Base-by-base conservation (phyloP, 2,329 filamentous ascomycete genomes). In the Huntiella bhutanensis region DNA sequence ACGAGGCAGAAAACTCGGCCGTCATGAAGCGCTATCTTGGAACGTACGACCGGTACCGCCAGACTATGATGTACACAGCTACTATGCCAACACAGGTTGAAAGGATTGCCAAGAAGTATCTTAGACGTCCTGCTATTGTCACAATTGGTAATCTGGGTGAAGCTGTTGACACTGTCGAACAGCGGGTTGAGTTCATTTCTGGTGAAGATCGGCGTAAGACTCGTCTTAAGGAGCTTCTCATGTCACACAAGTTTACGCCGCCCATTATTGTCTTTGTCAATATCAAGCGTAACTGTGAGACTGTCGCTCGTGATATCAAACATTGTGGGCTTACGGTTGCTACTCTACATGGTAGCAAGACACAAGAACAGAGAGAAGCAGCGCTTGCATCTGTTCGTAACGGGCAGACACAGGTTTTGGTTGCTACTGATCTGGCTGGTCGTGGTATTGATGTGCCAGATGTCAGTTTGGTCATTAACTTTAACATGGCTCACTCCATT, bases 61-160 rank as follows among this genome's bases (percentile, higher is more conserved):
- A 98, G 62, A 98, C 91, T 0, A 98, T 98, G 91, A 98, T 98
- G 91, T 98, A 96, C 75, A 96, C 91, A 53, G 91, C 91, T 45
- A 98, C 91, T 22, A 98, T 98, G 91, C 87, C 91, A 1, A 66
- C 82, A 0, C 76, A 82, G 0, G 83, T 98, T 12, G 91, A 98
- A 60, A 82, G 83, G 52, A 96, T 98, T 52, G 91, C 91, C n/a
- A 81, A 87, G 55, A 94, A 94, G 59, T 98, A 98, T 58, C 75
- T 96, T 12, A 82, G 88, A 1, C 77, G 91, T 10, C 91, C 91
- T 0, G 91, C 91, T 15, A 91, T 87, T 43, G 86, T 95, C 35
- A 94, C 82, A 0, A 96, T 98, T 52, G 91, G 91, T 52, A 94
- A 92, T 56, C 76, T 79, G 1, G 91, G 91, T 55, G 88, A 98